phyloP scores from a whole-genome alignment of 257 asterid species.

The Echium plantagineum region DNA sequence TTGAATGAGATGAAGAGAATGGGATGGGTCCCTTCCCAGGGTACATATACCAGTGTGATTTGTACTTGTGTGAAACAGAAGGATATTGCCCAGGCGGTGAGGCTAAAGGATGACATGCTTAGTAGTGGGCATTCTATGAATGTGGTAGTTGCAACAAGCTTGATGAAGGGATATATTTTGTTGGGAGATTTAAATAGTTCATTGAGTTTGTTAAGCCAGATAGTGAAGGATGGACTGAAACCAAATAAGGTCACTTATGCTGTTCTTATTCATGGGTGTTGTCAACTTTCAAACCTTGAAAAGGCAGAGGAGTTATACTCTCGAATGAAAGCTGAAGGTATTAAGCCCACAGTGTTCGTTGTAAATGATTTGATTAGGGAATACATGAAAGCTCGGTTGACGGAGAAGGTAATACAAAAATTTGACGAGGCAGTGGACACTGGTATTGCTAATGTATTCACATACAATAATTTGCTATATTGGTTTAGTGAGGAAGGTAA shows the following conservation, averaged over 20 bases:
- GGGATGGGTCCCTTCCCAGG: slow-evolving; percentile 64
- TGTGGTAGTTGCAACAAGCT: slow-evolving; percentile 62
- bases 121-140: slow-evolving; percentile 44
- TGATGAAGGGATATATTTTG: slow-evolving; percentile 74
- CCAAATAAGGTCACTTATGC: slow-evolving; percentile 76
- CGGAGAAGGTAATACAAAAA: slow-evolving; percentile 38
- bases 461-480: slow-evolving; percentile 44
- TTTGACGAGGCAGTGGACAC: slow-evolving; percentile 46
- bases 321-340: slow-evolving; percentile 52
- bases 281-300: slow-evolving; percentile 36
- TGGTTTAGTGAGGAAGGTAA: slow-evolving; percentile 47
- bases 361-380: slow-evolving; percentile 61
- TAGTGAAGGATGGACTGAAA: slow-evolving; percentile 37
- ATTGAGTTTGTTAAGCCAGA: slow-evolving; percentile 43
- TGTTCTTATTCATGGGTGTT: slow-evolving; percentile 71
- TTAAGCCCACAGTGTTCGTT: slow-evolving; percentile 36
- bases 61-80: slow-evolving; percentile 49
- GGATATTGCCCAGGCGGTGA: slow-evolving; percentile 54
- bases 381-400: slow-evolving; percentile 27
- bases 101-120: slow-evolving; percentile 68
- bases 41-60: slow-evolving; percentile 40
- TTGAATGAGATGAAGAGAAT: slow-evolving; percentile 57
- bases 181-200: slow-evolving; percentile 47
- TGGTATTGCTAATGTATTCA: slow-evolving; percentile 50
- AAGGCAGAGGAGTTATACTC: slow-evolving; percentile 45